A percentile compares a stretch with the other conserved stretches of the same genome.
phyloP scores from a whole-genome alignment of 345 rosid genomes.

The Brassica nigra region DNA sequence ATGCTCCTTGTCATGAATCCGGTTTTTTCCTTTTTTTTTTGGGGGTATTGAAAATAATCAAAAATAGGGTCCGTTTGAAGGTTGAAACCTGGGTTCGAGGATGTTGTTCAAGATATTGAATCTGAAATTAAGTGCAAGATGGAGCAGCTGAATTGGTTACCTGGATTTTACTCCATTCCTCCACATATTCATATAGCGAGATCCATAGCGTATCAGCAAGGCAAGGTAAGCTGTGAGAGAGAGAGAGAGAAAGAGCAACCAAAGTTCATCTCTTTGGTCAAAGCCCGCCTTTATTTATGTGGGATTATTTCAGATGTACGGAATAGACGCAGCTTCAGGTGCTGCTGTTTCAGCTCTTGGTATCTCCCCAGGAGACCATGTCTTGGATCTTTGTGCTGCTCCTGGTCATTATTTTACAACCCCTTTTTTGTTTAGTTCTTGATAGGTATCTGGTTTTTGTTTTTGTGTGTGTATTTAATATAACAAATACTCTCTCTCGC shows the following conservation, averaged over 20 bases:
- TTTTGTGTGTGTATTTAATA: background rate
- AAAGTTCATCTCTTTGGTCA: background rate
- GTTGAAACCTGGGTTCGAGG: constrained; percentile 76
- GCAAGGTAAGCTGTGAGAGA: constrained; percentile 51
- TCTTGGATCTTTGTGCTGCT: constrained; percentile 91
- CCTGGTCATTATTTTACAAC: constrained; percentile 54
- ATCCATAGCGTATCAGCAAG: constrained; percentile 69
- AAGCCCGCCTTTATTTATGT: background rate
- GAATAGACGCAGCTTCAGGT: constrained; percentile 93
- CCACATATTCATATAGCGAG: constrained; percentile 72
- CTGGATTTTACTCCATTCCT: constrained; percentile 76
- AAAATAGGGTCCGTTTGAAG: constrained; percentile 39
- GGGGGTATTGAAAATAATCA: background rate
- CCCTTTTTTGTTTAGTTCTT: background rate
- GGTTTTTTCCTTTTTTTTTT: background rate
- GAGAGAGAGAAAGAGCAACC: background rate
- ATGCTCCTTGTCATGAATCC: background rate
- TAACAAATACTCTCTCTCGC: background rate
- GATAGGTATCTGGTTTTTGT: background rate
- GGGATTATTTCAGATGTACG: constrained; percentile 63
- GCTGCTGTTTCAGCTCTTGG: constrained; percentile 79
- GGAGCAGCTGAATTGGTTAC: constrained; percentile 66
- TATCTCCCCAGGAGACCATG: constrained; percentile 78
- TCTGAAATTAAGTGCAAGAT: constrained; percentile 68
- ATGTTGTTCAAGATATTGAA: constrained; percentile 55